phyloP scores from a whole-genome alignment of 129 eudicot species.

The Centaurea solstitialis region DNA sequence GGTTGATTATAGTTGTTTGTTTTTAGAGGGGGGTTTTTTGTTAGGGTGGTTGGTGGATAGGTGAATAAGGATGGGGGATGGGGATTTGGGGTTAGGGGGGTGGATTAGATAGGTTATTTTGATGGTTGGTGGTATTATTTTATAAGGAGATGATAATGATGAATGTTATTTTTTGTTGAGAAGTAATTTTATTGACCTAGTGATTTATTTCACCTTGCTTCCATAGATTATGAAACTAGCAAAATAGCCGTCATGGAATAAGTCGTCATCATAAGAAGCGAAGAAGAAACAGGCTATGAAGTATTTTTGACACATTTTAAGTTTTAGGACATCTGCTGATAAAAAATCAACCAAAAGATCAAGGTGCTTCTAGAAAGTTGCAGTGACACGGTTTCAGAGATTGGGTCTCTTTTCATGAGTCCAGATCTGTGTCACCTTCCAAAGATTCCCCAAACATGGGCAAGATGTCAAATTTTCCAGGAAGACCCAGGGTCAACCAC shows the following conservation, averaged over 20 bases:
- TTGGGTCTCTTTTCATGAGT: constrained; percentile 60
- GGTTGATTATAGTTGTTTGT: no score
- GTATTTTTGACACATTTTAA: constrained; percentile 71
- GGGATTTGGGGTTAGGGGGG: no score
- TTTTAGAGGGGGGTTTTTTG: no score
- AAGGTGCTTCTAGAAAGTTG: constrained; percentile 52
- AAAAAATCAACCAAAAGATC: constrained; percentile 61
- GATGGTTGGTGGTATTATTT: no score
- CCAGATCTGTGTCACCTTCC: constrained; percentile 91
- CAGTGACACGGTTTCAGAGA: constrained; percentile 67
- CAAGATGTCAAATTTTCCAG: constrained; percentile 89
- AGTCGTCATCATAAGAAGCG: constrained; percentile 83
- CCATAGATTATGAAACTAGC: constrained; percentile 16
- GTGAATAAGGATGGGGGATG: no score
- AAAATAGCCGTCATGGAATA: constrained; percentile 84
- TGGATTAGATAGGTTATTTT: no score
- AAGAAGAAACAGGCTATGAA: constrained; percentile 80
- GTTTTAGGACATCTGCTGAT: constrained; percentile 66
- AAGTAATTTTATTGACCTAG: no score
- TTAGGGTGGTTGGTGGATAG: no score
- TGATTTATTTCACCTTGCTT: constrained; percentile 6
- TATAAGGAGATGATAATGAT: no score
- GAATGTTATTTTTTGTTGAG: no score
- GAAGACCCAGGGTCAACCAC: constrained; percentile 91
- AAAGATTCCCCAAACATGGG: constrained; percentile 78